Base-by-base conservation (phyloP, 1,284 basidiomycete species). In the Leccinum angustisporum region DNA sequence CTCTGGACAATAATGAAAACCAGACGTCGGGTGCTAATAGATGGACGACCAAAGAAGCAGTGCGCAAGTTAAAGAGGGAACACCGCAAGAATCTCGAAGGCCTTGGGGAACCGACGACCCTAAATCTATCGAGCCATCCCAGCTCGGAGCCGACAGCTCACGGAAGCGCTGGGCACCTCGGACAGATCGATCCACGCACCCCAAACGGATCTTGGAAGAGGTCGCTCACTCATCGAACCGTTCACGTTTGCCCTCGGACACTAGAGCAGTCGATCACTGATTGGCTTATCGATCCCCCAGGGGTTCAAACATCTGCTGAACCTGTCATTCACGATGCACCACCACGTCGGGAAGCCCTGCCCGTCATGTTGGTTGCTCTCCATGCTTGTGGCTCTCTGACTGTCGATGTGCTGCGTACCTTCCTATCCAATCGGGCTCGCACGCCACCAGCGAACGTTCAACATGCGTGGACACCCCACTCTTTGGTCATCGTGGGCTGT, bases 361-460 rank as follows among this genome's bases (percentile, higher is more conserved):
- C 84, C 3, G 79, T 89, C 5, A 72, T 87, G 34, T 76, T 90
- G 56, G 81, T 90, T 33, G 88, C 85, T 11, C 78, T 91, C 52
- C 88, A 91, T 65, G 86, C 79, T 6, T 82, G 78, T 61, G 82
- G 82, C 5, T 81, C 82, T 4, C 75, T 84, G 14, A 81, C 81
- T 2, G 71, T 79, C 48, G 77, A 82, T 61, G 77, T 83, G 8
- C 60, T 83, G 43, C 79, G 80, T 25, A 71, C 77, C 21, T 75
- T 81, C 70, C 54, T 73, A 57, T 61, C 69, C 54, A 54, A 61
- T 61, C 27, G 64, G 27, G 52, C 36, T 50, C 57, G 50, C 54
- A 14, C 51, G 54, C 53, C 57, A 66, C 65, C 50, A 30, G 13
- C 13, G 57, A 50, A 25, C 38, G 21, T 40, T 14, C 21, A 52